Evolutionary conservation across 1,139 yeast species (phyloP).

Genomic region (Suhomyces taliae): DNA sequence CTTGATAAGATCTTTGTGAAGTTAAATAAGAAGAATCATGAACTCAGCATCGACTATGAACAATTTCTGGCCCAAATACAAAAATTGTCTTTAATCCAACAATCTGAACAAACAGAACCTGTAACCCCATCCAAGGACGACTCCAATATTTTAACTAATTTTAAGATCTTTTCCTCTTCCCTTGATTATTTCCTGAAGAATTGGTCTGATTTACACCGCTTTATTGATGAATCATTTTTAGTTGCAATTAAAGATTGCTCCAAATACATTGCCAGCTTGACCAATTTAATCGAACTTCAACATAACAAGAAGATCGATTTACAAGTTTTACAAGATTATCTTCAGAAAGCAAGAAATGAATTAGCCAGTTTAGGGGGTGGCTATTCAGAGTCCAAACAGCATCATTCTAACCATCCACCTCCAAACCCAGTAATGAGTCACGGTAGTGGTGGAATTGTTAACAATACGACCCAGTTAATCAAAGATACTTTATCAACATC

Average conservation of each 20-base stretch:
- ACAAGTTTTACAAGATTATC: constrained; percentile 80
- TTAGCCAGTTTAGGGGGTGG: constrained; percentile 62
- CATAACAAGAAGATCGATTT: constrained; percentile 91
- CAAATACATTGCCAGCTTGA: constrained; percentile 76
- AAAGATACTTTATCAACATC: constrained; percentile 49
- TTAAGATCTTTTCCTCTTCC: constrained; percentile 42
- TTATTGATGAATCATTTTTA: constrained; percentile 77
- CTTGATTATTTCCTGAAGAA: constrained; percentile 50
- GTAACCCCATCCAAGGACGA: constrained; percentile 15
- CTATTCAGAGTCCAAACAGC: constrained; percentile 8
- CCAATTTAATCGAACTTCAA: constrained; percentile 73
- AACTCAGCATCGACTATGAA: constrained; percentile 69
- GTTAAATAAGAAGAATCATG: constrained; percentile 71
- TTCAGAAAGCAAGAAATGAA: constrained; percentile 68
- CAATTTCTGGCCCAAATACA: constrained; percentile 70
- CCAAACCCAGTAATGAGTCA: constrained; percentile 35
- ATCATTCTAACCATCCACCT: constrained; percentile 21
- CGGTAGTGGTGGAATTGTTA: constrained; percentile 37
- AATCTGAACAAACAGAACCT: constrained; percentile 11
- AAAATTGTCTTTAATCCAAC: constrained; percentile 61
- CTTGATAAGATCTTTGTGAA: constrained; percentile 77
- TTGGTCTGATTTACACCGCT: constrained; percentile 49
- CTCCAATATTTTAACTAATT: constrained; percentile 28
- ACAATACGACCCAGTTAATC: constrained; percentile 46
- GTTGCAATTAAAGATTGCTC: constrained; percentile 85